Percentiles rank a stretch among this genome's conserved stretches.
These are phyloP conservation scores for Pyrenula aspistea DNA, from an alignment of 495 filamentous ascomycete genomes.

Conservation along the genomic window DNA sequence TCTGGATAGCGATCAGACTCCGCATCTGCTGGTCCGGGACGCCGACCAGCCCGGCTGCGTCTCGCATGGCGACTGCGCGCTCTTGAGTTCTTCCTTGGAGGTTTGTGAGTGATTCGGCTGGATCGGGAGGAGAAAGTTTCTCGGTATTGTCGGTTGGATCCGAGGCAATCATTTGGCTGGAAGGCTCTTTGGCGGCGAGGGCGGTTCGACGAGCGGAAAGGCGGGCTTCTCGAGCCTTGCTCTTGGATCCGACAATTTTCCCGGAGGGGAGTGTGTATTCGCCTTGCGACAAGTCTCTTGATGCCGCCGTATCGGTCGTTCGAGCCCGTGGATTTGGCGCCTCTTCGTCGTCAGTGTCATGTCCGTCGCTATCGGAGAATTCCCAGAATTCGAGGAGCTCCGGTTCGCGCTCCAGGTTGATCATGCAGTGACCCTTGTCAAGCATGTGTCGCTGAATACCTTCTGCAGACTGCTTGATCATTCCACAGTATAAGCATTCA, in stretches of 20 bases:
- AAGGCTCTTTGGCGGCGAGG: not conserved
- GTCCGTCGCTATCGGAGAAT: constrained; percentile 14
- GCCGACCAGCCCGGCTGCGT: constrained; percentile 32
- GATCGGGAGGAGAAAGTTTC: not conserved
- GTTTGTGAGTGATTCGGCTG: not conserved
- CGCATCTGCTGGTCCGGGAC: constrained; percentile 1
- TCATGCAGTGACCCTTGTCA: constrained; percentile 2
- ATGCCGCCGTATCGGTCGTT: not conserved
- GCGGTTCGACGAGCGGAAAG: constrained; percentile 1
- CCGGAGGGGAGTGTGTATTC: constrained; percentile 1
- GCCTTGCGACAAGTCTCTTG: constrained; percentile 1
- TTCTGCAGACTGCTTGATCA: constrained; percentile 1
- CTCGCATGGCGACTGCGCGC: constrained; percentile 30
- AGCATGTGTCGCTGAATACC: constrained; percentile 1
- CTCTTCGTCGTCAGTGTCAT: constrained; percentile 1
- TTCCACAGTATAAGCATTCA: constrained; percentile 2
- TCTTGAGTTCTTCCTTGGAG: constrained; percentile 34
- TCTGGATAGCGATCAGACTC: not conserved
- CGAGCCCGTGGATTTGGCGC: not conserved
- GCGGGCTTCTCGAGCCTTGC: constrained; percentile 1
- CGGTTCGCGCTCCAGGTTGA: constrained; percentile 1
- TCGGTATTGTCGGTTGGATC: not conserved
- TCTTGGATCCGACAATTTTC: constrained; percentile 2
- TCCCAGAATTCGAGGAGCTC: constrained; percentile 5
- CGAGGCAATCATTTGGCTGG: not conserved